Conservation (phyloP, 225 moss, liverwort and hornwort species). For the Straminergon stramineum region DNA sequence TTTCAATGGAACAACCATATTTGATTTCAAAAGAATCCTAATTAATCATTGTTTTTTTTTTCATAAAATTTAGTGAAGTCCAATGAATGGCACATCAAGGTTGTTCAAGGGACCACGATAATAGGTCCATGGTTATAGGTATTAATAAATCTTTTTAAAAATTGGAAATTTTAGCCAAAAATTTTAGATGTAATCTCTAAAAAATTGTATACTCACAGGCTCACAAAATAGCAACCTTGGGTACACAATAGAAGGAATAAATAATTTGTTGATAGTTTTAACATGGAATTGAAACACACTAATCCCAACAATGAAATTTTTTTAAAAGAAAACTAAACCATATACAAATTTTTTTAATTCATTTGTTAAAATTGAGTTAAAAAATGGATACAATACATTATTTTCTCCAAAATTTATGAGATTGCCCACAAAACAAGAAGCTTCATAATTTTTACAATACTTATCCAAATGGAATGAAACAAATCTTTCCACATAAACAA, state of each 20-base stretch:
- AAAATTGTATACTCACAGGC: no score
- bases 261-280: background rate
- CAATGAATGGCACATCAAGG: no score
- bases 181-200: no score
- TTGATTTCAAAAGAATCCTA: no score
- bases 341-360: background rate
- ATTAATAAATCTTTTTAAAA: no score
- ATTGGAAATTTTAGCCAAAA: no score
- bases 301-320: rapidly evolving
- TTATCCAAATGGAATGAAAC: background rate
- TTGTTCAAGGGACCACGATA: no score
- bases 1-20: no score
- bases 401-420: background rate
- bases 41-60: no score
- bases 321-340: background rate
- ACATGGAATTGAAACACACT: background rate
- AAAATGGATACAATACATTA: background rate
- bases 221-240: no score
- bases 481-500: background rate
- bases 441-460: background rate
- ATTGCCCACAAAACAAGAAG: background rate
- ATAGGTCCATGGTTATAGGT: no score
- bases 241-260: rapidly evolving
- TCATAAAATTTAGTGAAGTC: no score
- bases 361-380: background rate